Conservation (phyloP, 1,284 basidiomycete species). For the Papiliotrema laurentii region DNA sequence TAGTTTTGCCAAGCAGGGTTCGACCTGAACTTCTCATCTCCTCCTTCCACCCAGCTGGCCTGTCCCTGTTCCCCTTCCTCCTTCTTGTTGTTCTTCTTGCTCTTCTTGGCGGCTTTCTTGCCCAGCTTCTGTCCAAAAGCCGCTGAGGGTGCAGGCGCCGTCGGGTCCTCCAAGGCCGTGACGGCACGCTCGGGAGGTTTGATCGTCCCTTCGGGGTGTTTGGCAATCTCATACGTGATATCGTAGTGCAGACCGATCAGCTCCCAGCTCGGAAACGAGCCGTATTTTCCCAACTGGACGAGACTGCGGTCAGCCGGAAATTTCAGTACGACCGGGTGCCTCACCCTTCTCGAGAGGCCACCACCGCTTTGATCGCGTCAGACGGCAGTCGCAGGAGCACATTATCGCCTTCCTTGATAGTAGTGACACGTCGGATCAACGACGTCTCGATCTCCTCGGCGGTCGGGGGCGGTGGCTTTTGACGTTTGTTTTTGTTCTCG, state of each 20-base stretch:
- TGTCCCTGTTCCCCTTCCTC: constrained; percentile 12
- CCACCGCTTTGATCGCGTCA: constrained; percentile 48
- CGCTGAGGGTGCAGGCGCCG: constrained; percentile 5
- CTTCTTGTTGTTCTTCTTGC: constrained; percentile 25
- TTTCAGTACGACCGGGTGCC: constrained; percentile 6
- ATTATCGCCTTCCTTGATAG: constrained; percentile 48
- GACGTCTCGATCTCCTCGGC: constrained; percentile 33
- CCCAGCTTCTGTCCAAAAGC: constrained; percentile 30
- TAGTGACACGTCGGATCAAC: constrained; percentile 33
- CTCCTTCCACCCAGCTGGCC: not conserved
- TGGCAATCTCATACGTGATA: constrained; percentile 50
- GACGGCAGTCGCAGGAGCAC: constrained; percentile 50
- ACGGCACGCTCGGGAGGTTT: not conserved
- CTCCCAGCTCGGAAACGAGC: constrained; percentile 47
- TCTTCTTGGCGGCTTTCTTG: constrained; percentile 36
- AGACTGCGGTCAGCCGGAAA: constrained; percentile 24
- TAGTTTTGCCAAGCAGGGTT: constrained; percentile 38
- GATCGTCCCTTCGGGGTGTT: not conserved
- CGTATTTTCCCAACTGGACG: constrained; percentile 50
- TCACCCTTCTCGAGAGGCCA: constrained; percentile 42
- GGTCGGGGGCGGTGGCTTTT: constrained; percentile 2
- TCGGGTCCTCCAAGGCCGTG: constrained; percentile 6
- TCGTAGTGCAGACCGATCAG: constrained; percentile 50
- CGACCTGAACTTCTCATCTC: constrained; percentile 5
- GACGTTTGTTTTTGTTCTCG: not conserved